Evolutionary conservation across 129 eudicot genomes (phyloP), one percentile per base, ranked within the genome.

Genomic region (Flaveria sonorensis): DNA sequence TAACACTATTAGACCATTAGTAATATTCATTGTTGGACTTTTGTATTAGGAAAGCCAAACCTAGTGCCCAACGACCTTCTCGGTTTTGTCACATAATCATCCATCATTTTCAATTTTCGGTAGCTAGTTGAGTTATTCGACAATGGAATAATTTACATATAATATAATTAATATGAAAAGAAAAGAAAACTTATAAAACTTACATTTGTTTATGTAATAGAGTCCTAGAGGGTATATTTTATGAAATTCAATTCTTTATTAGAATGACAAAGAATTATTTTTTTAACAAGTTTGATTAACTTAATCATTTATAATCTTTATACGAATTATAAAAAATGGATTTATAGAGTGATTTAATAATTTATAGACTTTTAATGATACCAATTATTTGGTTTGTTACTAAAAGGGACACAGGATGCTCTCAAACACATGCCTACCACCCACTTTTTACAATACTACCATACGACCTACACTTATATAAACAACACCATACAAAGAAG

Each of bases 341-440:
- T 47, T 60, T 21, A 13, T 72, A 79, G 75, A 72, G 67, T 62
- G 50, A 40, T 73, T 67, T 66, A 64, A 30, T 72, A 50, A 65
- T 80, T 42, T 73, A 56, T 64, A 80, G 75, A 65, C 79, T 73
- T 73, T 73, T 73, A 57, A 73, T 65, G 53, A 55, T 66, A 43
- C 18, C 79, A 79, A 79, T 79, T 63, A 79, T 72, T 62, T 79
- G 83, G 79, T 73, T 43, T 80, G 79, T 53, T 73, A 23, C 69
- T 73, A 40, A 80, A 80, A 79, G 82, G 78, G 69, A 65, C 62
- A 65, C 74, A 65, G 23, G 79, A 80, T 80, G 61, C 83, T 67
- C 83, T 65, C 42, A 73, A 19, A 51, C 83, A 80, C 75, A 70
- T 80, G 83, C 83, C 83, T 80, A 80, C 42, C 83, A 73, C 74